These are phyloP conservation scores for Fusarium kyushuense DNA, from an alignment of 2,329 filamentous ascomycete species.

Conservation along the genomic window DNA sequence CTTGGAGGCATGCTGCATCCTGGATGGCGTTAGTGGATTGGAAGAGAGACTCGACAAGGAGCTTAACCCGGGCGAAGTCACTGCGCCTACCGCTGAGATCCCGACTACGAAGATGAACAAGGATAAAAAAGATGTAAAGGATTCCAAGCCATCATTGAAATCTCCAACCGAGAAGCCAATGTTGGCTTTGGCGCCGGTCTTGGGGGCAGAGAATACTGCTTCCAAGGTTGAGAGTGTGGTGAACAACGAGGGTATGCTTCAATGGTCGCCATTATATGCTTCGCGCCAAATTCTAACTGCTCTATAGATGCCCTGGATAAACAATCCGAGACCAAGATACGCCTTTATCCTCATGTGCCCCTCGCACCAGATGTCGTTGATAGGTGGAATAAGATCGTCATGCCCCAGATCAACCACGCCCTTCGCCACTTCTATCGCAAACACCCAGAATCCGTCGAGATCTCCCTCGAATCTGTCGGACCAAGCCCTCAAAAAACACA, in stretches of 20 bases:
- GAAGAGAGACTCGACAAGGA: conserved; percentile 66
- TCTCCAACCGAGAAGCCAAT: conserved; percentile 37
- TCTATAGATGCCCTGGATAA: conserved; percentile 41
- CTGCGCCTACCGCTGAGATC: not conserved
- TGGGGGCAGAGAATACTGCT: conserved; percentile 6
- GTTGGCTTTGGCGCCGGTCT: conserved; percentile 2
- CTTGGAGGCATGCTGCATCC: conserved; percentile 69
- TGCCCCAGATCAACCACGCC: conserved; percentile 79
- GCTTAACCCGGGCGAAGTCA: conserved; percentile 48
- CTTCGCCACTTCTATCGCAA: conserved; percentile 78
- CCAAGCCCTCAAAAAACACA: conserved; percentile 73
- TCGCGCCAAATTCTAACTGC: conserved; percentile 7
- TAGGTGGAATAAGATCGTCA: conserved; percentile 77
- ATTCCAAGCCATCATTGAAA: conserved; percentile 15
- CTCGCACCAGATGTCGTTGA: conserved; percentile 72
- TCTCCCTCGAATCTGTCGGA: conserved; percentile 80
- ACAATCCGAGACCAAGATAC: conserved; percentile 59
- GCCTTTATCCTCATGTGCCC: conserved; percentile 70
- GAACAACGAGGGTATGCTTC: conserved; percentile 40
- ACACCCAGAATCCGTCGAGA: conserved; percentile 80
- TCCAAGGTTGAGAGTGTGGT: conserved; percentile 18
- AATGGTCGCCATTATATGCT: no score
- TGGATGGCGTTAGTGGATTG: conserved; percentile 69
- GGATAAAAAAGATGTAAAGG: conserved; percentile 29
- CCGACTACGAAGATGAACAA: conserved; percentile 27